Evolutionary conservation across 139 green algal species (phyloP).

Genomic region (Astrephomene gubernaculifera): DNA sequence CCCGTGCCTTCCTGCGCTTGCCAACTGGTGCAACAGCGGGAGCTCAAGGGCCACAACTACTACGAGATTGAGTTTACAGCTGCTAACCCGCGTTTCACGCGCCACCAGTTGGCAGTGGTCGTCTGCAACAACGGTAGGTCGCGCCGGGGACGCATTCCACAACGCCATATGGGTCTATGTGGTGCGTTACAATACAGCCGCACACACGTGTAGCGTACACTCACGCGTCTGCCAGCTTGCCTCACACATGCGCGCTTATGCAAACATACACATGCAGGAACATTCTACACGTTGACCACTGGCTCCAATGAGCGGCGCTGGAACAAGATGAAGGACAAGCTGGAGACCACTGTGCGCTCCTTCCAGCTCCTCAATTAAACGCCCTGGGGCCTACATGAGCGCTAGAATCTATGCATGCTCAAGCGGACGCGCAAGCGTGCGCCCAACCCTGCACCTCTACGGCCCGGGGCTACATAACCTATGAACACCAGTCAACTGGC

Average conservation of each 20-base stretch:
- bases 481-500: too few relatives aligned
- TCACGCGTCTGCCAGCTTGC: too few relatives aligned
- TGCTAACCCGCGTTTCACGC: constrained; percentile 62
- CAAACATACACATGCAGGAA: constrained; percentile 67
- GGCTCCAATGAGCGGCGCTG: constrained; percentile 93
- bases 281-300: constrained; percentile 95
- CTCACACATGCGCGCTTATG: background rate
- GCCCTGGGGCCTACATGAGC: too few relatives aligned
- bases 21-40: constrained; percentile 65
- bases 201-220: background rate
- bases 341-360: constrained; percentile 69
- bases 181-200: background rate
- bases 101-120: constrained; percentile 85
- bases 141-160: too few relatives aligned
- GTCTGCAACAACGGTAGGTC: constrained; percentile 77
- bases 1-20: background rate
- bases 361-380: constrained; percentile 73
- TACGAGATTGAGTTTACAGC: constrained; percentile 94
- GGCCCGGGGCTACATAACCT: too few relatives aligned
- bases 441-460: too few relatives aligned
- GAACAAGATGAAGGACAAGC: constrained; percentile 90
- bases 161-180: background rate
- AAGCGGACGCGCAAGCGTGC: too few relatives aligned
- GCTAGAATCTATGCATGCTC: too few relatives aligned
- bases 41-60: constrained; percentile 86